phyloP scores from a whole-genome alignment of 1,284 basidiomycete genomes.

The Puccinia polysora region DNA sequence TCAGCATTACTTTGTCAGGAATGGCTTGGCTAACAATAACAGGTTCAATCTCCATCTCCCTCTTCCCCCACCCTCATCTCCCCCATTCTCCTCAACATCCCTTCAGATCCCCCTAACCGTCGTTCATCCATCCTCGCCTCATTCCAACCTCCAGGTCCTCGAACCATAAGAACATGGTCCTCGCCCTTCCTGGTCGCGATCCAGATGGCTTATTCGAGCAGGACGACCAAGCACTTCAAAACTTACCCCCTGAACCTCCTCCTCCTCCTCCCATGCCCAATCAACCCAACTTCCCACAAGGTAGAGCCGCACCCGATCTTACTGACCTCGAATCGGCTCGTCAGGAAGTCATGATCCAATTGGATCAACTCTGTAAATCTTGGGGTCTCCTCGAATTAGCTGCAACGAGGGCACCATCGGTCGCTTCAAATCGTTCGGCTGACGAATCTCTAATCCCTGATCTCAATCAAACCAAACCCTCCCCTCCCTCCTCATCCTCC shows the following conservation, averaged over 20 bases:
- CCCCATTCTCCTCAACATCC: no score
- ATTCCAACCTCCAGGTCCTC: neutral
- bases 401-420: slow-evolving; percentile 17
- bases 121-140: neutral
- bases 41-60: no score
- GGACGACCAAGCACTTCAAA: slow-evolving; percentile 17
- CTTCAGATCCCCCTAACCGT: no score
- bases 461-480: neutral
- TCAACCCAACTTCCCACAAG: slow-evolving; percentile 28
- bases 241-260: slow-evolving; percentile 15
- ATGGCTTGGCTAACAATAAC: no score
- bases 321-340: slow-evolving; percentile 36
- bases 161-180: slow-evolving; percentile 11
- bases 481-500: neutral
- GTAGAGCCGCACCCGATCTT: slow-evolving; percentile 30
- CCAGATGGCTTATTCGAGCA: slow-evolving; percentile 4
- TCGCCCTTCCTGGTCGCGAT: slow-evolving; percentile 25
- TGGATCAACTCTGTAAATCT: slow-evolving; percentile 29
- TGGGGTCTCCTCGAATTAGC: slow-evolving; percentile 39
- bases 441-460: no score
- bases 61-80: no score
- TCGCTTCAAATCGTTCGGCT: slow-evolving; percentile 13
- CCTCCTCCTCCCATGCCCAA: slow-evolving; percentile 22
- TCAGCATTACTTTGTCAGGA: no score
- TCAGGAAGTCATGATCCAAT: slow-evolving; percentile 36